These are phyloP conservation scores for Chenopodium album DNA, from an alignment of 148 eudicot species.

Conservation along the genomic window DNA sequence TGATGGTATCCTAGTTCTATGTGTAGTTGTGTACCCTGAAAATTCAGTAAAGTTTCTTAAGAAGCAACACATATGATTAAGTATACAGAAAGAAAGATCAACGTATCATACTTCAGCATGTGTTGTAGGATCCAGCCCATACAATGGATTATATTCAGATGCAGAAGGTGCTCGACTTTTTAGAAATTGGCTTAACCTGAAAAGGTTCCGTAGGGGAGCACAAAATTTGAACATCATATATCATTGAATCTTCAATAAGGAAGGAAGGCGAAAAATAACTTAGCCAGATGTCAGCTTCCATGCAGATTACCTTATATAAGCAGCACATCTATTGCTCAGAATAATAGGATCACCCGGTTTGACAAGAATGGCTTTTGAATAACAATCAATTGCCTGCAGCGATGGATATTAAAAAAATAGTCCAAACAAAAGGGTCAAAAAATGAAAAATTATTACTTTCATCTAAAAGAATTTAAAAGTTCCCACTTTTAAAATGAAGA, in stretches of 20 bases:
- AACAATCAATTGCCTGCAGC: constrained; percentile 74
- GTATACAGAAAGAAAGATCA: constrained; percentile 8
- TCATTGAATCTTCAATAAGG: not conserved
- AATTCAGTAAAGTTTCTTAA: not conserved
- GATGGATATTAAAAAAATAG: not conserved
- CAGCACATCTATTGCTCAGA: constrained; percentile 85
- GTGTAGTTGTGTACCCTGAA: not conserved
- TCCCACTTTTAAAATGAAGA: not conserved
- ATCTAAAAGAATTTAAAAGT: not conserved
- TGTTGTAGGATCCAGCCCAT: constrained; percentile 84
- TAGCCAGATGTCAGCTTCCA: not conserved
- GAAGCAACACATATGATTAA: not conserved
- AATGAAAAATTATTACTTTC: not conserved
- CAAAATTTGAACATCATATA: not conserved
- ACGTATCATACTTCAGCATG: constrained; percentile 71
- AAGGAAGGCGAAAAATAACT: not conserved
- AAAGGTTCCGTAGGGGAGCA: constrained; percentile 9
- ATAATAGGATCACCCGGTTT: constrained; percentile 78
- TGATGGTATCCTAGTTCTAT: not conserved
- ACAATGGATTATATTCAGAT: constrained; percentile 76
- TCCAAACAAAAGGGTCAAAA: not conserved
- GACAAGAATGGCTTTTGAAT: constrained; percentile 71
- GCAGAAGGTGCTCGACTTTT: constrained; percentile 67
- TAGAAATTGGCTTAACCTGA: constrained; percentile 67
- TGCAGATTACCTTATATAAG: constrained; percentile 70